phyloP scores from a whole-genome alignment of 164 flowering plant species.

The Paratinospora sagittata region DNA sequence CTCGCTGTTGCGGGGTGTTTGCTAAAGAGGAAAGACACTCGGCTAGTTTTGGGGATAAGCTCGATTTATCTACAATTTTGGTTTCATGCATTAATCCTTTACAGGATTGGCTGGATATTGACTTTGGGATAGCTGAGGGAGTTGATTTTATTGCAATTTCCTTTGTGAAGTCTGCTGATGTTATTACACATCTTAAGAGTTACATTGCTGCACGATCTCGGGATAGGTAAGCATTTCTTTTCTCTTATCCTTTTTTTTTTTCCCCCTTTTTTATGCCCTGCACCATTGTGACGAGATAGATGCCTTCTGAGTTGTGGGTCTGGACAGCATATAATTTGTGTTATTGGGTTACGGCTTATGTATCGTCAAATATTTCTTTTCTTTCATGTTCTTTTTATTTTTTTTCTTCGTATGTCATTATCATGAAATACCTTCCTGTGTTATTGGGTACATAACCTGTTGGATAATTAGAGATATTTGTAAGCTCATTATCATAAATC shows the following conservation, averaged over 20 bases:
- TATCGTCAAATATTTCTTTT: background rate
- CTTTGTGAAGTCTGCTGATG: slow-evolving; percentile 95
- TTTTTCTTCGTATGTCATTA: too few relatives aligned
- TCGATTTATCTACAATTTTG: background rate
- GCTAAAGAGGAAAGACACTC: background rate
- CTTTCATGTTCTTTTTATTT: too few relatives aligned
- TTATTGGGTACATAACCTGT: too few relatives aligned
- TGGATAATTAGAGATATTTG: too few relatives aligned
- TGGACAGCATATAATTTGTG: background rate
- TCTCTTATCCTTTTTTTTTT: background rate
- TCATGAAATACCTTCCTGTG: too few relatives aligned
- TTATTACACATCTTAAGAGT: slow-evolving; percentile 82
- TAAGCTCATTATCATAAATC: too few relatives aligned
- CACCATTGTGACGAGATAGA: background rate
- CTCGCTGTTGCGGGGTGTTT: too few relatives aligned
- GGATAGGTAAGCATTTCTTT: slow-evolving; percentile 36
- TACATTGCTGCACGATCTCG: slow-evolving; percentile 81
- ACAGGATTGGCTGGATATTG: slow-evolving; percentile 98
- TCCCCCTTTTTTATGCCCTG: too few relatives aligned
- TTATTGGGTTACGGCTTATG: background rate
- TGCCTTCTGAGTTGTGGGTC: background rate
- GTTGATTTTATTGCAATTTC: slow-evolving; percentile 95
- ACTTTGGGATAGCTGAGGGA: slow-evolving; percentile 87
- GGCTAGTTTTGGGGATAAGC: background rate
- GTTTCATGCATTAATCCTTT: background rate